Conservation (phyloP, 345 rosid genomes). For the Pistacia atlantica region DNA sequence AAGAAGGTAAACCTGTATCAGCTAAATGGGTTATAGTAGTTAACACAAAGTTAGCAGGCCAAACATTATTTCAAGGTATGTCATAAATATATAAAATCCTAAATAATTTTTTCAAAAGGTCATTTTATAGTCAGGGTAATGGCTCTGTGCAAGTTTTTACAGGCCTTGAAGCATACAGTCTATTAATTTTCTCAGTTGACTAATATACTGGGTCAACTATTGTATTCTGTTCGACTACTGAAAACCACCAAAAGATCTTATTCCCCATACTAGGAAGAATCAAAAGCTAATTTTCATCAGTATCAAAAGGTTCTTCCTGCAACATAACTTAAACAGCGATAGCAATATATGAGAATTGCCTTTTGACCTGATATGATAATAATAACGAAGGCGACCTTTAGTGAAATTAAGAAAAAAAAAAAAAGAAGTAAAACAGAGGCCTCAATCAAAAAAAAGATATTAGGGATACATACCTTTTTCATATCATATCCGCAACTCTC, state of each 20-base stretch:
- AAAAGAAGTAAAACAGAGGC: slow-evolving; percentile 14
- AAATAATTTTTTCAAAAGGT: neutral
- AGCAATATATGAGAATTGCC: neutral
- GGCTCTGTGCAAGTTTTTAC: neutral
- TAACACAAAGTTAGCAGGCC: neutral
- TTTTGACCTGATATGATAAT: neutral
- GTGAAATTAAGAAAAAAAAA: neutral
- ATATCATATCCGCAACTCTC: slow-evolving; percentile 56
- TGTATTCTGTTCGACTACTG: neutral
- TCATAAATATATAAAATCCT: neutral
- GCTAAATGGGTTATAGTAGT: neutral
- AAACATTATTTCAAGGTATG: neutral
- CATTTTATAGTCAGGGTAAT: neutral
- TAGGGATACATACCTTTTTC: slow-evolving; percentile 42
- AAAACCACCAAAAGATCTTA: neutral
- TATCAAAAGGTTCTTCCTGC: neutral
- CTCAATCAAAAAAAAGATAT: slow-evolving; percentile 15
- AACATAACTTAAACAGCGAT: neutral
- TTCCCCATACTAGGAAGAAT: neutral
- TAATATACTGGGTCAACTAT: neutral
- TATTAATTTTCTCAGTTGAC: neutral
- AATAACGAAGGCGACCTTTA: neutral
- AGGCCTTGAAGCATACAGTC: neutral
- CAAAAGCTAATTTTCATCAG: neutral
- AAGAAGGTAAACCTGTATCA: neutral